Percentiles rank a stretch among this genome's conserved stretches.
phyloP scores from a whole-genome alignment of 2,329 filamentous ascomycete genomes.

The Ceratocystis papillata region DNA sequence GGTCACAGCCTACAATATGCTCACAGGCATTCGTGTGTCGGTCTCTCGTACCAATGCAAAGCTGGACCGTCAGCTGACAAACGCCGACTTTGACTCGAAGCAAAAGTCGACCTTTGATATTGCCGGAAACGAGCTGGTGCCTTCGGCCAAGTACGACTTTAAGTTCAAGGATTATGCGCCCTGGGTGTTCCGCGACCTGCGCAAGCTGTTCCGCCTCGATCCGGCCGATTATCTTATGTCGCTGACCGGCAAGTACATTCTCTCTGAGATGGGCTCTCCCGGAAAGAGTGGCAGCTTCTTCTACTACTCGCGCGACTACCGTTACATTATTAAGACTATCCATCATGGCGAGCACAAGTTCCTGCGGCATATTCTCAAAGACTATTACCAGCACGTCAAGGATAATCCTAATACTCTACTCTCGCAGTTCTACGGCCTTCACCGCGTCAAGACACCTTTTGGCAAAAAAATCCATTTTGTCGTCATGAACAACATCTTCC shows the following conservation, averaged over 20 bases:
- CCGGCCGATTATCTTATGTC: slow-evolving; percentile 98
- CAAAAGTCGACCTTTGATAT: slow-evolving; percentile 92
- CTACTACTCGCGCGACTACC: slow-evolving; percentile 98
- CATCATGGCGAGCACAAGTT: slow-evolving; percentile 91
- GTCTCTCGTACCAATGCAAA: slow-evolving; percentile 96
- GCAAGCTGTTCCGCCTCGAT: slow-evolving; percentile 78
- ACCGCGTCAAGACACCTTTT: slow-evolving; percentile 96
- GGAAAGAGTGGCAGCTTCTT: slow-evolving; percentile 99
- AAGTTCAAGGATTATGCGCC: slow-evolving; percentile 99
- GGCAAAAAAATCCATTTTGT: slow-evolving; percentile 98
- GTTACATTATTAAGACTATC: slow-evolving; percentile 99
- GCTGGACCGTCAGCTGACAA: slow-evolving; percentile 77
- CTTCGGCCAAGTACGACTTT: slow-evolving; percentile 98
- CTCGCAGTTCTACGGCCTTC: slow-evolving; percentile 94
- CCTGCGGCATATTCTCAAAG: slow-evolving; percentile 68
- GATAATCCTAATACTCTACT: slow-evolving; percentile 93
- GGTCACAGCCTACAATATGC: slow-evolving; percentile 98
- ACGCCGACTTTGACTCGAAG: slow-evolving; percentile 84
- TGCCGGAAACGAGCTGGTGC: slow-evolving; percentile 92
- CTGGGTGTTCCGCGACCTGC: slow-evolving; percentile 93
- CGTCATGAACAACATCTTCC: slow-evolving; percentile 99
- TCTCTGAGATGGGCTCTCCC: slow-evolving; percentile 91
- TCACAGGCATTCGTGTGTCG: slow-evolving; percentile 94
- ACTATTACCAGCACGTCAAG: slow-evolving; percentile 88
- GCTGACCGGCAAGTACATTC: slow-evolving; percentile 93